Evolutionary conservation across 352 stramenopile species (phyloP).

Genomic region (Saprolegnia diclina): DNA sequence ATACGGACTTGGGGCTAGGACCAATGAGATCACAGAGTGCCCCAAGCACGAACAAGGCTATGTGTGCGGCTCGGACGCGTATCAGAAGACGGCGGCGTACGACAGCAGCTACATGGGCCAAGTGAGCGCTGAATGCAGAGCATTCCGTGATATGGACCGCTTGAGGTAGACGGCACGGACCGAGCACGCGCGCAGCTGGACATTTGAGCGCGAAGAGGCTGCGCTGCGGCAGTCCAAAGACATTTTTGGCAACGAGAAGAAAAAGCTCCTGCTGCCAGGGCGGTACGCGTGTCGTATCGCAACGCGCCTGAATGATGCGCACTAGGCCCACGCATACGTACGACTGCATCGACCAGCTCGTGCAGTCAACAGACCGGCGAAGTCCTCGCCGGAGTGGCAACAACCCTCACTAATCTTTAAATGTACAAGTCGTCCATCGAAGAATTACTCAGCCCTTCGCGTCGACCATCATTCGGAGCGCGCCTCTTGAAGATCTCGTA

Average conservation of each 20-base stretch:
- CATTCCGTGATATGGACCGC: neutral
- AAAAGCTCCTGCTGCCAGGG: neutral
- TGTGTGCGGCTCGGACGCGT: constrained; percentile 16
- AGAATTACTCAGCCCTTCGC: too few relatives aligned
- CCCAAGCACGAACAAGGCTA: constrained; percentile 21
- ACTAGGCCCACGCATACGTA: neutral
- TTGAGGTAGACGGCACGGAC: neutral
- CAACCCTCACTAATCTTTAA: constrained; percentile 6
- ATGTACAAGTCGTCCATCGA: too few relatives aligned
- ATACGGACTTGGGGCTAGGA: neutral
- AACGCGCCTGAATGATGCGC: neutral
- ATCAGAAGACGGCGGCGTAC: constrained; percentile 22
- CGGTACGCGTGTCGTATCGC: neutral
- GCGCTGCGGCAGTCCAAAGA: constrained; percentile 18
- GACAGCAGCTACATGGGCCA: constrained; percentile 15
- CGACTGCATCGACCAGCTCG: constrained; percentile 5
- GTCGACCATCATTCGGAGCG: neutral
- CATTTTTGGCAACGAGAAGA: constrained; percentile 20
- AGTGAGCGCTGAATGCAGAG: neutral
- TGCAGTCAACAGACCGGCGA: neutral
- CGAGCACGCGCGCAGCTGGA: constrained; percentile 18
- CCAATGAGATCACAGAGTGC: constrained; percentile 22
- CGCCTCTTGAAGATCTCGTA: neutral
- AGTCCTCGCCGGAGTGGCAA: constrained; percentile 14
- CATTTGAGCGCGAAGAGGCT: constrained; percentile 23